Evolutionary conservation across 305 asterid species (phyloP), one percentile per base, ranked within the genome.

Genomic region (Solanum chacoense): DNA sequence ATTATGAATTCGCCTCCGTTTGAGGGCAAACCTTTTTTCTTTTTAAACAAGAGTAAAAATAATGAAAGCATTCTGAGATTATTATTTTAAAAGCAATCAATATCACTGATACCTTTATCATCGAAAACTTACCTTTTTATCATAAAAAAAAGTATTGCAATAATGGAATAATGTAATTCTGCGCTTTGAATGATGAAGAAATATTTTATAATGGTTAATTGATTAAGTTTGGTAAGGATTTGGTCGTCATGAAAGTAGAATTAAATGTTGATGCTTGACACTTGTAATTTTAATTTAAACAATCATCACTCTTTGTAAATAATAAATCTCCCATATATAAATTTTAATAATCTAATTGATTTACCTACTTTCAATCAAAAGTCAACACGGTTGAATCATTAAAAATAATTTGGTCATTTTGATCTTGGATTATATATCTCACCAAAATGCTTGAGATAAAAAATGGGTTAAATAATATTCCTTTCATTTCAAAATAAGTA

Each of bases 221-320:
- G 45, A 84, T 84, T 11, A 32, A 84, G 87, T 84, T 84, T 84
- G 87, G 87, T 32, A 59, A 55, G 87, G 87, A 84, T 11, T 55
- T 84, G 31, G 87, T 84, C 75, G 55, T 84, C 18, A 55, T 84
- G 4, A 84, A 65, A 50, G 32, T 84, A 55, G 42, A 55, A 55
- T 20, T 55, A 55, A 11, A 18, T 32, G n/a, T 55, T 31, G 32
- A 84, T 32, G 45, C 32, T 84, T 32, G 45, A 55, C 74, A 55
- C 32, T 84, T 55, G 87, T 7, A 55, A 22, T 20, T 55, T 55
- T 50, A 84, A 32, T 45, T 45, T 45, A 29, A 84, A 32, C n/a
- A 50, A 84, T 31, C 87, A 84, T 34, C 75, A 84, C 32, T 7
- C 42, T 84, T 4, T 84, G n/a, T 20, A 83, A 84, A 10, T 45